phyloP scores from a whole-genome alignment of 495 filamentous ascomycete genomes.

The Aspergillus heteromorphus region DNA sequence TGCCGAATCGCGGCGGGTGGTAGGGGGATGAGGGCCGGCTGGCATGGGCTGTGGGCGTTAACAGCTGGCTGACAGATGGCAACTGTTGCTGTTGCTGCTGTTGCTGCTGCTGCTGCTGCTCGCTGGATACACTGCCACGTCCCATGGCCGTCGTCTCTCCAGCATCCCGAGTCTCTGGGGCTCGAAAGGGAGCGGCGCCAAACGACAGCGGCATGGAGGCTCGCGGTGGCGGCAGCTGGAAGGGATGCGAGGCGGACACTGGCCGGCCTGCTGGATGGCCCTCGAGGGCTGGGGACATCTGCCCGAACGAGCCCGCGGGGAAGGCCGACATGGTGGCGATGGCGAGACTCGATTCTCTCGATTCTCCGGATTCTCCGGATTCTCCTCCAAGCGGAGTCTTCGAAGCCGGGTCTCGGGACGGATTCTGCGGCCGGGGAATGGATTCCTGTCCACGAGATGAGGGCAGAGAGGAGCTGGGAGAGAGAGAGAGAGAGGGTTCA shows the following conservation, averaged over 20 bases:
- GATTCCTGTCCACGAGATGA: too few relatives aligned
- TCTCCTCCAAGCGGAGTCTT: too few relatives aligned
- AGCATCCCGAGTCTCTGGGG: constrained; percentile 26
- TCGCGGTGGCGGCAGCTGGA: constrained; percentile 48
- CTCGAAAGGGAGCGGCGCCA: constrained; percentile 37
- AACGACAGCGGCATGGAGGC: constrained; percentile 36
- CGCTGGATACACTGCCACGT: constrained; percentile 15
- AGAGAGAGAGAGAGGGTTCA: too few relatives aligned
- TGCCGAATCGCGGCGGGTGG: constrained; percentile 19
- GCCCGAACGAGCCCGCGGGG: constrained; percentile 45
- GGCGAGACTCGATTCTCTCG: too few relatives aligned
- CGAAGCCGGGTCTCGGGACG: too few relatives aligned
- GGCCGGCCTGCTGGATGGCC: constrained; percentile 31
- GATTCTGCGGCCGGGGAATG: too few relatives aligned
- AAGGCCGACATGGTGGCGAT: constrained; percentile 41
- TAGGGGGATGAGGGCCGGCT: constrained; percentile 29
- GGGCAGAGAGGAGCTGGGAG: too few relatives aligned
- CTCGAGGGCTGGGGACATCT: constrained; percentile 40
- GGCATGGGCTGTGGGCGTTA: constrained; percentile 34
- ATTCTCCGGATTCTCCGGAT: not conserved
- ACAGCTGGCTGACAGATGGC: constrained; percentile 44
- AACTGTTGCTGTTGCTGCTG: constrained; percentile 30
- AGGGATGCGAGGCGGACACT: constrained; percentile 36
- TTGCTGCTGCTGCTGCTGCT: constrained; percentile 17
- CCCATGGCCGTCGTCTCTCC: constrained; percentile 11